These are phyloP conservation scores for Gossypium rotundifolium DNA, from an alignment of 345 rosid genomes.

Conservation along the genomic window DNA sequence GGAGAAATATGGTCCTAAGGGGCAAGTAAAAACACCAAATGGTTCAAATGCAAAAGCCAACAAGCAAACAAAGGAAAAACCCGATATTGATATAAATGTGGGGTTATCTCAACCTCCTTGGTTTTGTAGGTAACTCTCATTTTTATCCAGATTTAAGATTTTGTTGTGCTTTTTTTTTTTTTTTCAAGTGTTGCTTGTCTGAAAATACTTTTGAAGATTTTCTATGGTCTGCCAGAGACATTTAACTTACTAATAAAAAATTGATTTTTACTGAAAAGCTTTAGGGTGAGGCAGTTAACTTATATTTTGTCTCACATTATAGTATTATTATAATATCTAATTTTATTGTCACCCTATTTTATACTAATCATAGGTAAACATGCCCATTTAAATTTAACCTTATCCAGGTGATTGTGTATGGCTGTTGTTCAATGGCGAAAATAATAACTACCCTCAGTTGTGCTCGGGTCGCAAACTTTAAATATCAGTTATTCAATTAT, in stretches of 20 bases:
- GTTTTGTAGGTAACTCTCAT: conserved; percentile 71
- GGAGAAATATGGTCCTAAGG: conserved; percentile 97
- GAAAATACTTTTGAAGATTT: not conserved
- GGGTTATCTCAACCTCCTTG: conserved; percentile 85
- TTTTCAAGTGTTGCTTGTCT: too few species aligned
- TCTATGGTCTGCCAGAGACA: not conserved
- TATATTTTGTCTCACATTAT: too few species aligned
- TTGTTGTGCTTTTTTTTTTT: not conserved
- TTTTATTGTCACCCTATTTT: fast-evolving
- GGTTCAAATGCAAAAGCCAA: conserved; percentile 54
- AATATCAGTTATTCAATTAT: not conserved
- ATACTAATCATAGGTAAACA: too few species aligned
- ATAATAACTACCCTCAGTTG: not conserved
- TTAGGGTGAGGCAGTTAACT: fast-evolving
- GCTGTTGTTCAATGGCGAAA: not conserved
- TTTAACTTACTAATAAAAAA: not conserved
- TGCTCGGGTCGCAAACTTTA: not conserved
- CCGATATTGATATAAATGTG: conserved; percentile 60
- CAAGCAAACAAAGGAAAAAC: conserved; percentile 51
- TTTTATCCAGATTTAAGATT: too few species aligned
- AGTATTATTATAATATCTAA: too few species aligned
- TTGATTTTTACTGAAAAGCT: not conserved
- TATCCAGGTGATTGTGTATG: not conserved
- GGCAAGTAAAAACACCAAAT: conserved; percentile 42
- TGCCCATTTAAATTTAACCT: too few species aligned